Evolutionary conservation across 1,284 basidiomycete genomes (phyloP), one percentile per base, ranked within the genome.

Genomic region (Pisolithus thermaeus): DNA sequence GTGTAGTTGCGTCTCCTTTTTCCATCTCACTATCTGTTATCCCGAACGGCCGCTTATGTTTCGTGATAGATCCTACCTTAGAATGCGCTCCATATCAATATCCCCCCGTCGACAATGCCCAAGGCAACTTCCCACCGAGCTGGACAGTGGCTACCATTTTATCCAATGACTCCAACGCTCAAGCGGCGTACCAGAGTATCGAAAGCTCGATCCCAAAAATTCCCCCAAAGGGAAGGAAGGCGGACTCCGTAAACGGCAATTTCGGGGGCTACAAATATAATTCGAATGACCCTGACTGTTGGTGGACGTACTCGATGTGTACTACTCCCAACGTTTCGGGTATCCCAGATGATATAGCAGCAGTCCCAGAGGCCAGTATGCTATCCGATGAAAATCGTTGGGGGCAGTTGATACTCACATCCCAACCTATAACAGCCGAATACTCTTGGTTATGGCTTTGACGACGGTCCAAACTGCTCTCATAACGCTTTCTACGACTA

Each of bases 401-500:
- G 2, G 11, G 14, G 3, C 6, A 16, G 16, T 28, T 28, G 23
- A 43, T 43, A 5, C n/a, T 18, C 27, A 39, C 38, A 11, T 27
- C 27, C 5, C 56, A 18, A 35, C 12, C 32, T n/a, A 9, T 2
- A n/a, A 5, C 48, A 78, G 74, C 83, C 84, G 59, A 69, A 72
- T 55, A 83, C 82, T 20, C 78, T 86, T 54, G 84, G 74, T 47
- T 80, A 77, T 54, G 75, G 73, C 3, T 86, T 84, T 61, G 84
- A 86, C 58, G 83, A 86, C 56, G 84, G 84, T 3, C 90, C 90
- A 11, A 88, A 85, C 49, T 90, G 88, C 51, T 84, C 77, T 2
- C 78, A 81, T 51, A 78, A 81, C 49, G 71, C 71, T 4, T 81
- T 87, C 53, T 83, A 88, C 50, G 71, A 85, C 59, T 86, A 73